phyloP scores from a whole-genome alignment of 2,329 filamentous ascomycete species.

The Fonsecaea multimorphosa region DNA sequence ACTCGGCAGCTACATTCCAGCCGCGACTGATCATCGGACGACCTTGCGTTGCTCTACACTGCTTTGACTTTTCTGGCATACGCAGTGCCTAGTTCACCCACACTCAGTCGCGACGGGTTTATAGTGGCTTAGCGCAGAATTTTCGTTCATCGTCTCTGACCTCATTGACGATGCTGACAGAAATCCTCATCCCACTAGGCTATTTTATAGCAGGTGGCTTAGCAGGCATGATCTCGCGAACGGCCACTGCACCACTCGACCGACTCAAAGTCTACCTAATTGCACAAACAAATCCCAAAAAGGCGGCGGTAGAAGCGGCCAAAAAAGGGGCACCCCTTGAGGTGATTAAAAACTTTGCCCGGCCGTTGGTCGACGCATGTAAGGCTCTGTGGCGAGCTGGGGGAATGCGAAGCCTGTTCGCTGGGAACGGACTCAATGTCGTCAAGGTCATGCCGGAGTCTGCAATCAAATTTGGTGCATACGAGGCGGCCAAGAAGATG shows the following conservation, averaged over 20 bases:
- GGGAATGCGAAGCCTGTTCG: constrained; percentile 87
- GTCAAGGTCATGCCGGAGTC: constrained; percentile 99
- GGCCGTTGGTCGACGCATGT: constrained; percentile 74
- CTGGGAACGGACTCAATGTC: constrained; percentile 94
- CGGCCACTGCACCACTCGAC: constrained; percentile 93
- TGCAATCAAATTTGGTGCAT: constrained; percentile 96
- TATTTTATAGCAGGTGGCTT: constrained; percentile 97
- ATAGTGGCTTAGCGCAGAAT: background rate
- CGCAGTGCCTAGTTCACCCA: background rate
- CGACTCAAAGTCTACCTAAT: constrained; percentile 97
- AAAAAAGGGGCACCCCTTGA: constrained; percentile 71
- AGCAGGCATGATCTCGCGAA: constrained; percentile 92
- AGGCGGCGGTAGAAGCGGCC: constrained; percentile 67
- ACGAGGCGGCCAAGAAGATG: constrained; percentile 89
- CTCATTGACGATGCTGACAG: constrained; percentile 60
- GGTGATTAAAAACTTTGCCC: constrained; percentile 69
- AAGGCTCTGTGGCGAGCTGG: constrained; percentile 83
- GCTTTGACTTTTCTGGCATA: background rate
- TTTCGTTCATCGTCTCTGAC: constrained; percentile 22
- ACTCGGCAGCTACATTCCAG: constrained; percentile 2
- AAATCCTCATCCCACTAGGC: constrained; percentile 84
- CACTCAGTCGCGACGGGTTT: background rate
- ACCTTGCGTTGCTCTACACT: constrained; percentile 2
- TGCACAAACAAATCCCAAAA: constrained; percentile 74
- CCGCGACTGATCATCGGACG: constrained; percentile 8